A percentile compares a stretch with the other conserved stretches of the same genome.
phyloP scores from a whole-genome alignment of 2,329 filamentous ascomycete species.

The Gaeumannomyces sp. region DNA sequence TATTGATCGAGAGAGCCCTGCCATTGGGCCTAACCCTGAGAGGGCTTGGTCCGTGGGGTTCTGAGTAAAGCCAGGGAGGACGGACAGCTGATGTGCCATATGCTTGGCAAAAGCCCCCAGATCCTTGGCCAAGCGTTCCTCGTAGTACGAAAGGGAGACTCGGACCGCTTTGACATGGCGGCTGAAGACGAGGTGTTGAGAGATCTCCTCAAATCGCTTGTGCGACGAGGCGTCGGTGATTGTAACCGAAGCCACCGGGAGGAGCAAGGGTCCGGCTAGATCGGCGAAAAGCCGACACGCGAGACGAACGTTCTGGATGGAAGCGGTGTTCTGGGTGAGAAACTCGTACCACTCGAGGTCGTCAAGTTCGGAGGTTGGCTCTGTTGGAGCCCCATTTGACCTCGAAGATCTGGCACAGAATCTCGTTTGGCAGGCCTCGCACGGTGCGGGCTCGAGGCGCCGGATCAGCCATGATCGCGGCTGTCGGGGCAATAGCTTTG shows the following conservation, averaged over 20 bases:
- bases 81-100: too few relatives aligned
- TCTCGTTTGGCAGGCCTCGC: too few relatives aligned
- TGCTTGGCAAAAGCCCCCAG: too few relatives aligned
- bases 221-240: background rate
- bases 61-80: too few relatives aligned
- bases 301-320: background rate
- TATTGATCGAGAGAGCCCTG: too few relatives aligned
- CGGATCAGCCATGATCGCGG: too few relatives aligned
- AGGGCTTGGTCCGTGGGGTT: too few relatives aligned
- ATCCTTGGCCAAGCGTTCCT: too few relatives aligned
- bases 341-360: background rate
- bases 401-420: background rate
- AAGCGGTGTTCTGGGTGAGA: background rate
- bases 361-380: background rate
- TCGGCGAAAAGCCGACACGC: background rate
- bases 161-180: background rate
- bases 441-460: too few relatives aligned
- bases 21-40: too few relatives aligned
- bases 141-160: background rate
- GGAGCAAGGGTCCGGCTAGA: background rate
- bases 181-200: background rate
- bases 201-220: background rate
- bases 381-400: background rate
- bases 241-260: background rate
- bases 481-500: too few relatives aligned